Evolutionary conservation across 148 eudicot genomes (phyloP).

Genomic region (Rhododendron williamsianum): DNA sequence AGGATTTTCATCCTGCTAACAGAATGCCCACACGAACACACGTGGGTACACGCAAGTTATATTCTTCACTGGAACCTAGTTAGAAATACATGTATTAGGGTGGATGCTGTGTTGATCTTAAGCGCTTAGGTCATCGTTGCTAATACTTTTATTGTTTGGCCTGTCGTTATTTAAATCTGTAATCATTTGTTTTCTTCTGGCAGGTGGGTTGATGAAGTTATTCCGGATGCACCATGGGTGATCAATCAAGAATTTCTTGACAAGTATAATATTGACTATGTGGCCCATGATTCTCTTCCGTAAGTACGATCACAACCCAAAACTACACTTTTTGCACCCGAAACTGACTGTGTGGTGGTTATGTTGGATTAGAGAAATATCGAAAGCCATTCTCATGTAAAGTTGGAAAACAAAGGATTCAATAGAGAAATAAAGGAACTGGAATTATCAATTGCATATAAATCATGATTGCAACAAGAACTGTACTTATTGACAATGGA

Average conservation of each 20-base stretch:
- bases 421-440: not conserved
- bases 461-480: not conserved
- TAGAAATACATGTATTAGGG: not conserved
- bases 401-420: not conserved
- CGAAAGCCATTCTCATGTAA: not conserved
- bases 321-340: not conserved
- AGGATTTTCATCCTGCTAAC: not conserved
- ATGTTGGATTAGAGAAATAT: not conserved
- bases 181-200: not conserved
- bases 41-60: not conserved
- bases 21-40: not conserved
- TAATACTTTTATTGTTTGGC: not conserved
- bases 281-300: constrained; percentile 81
- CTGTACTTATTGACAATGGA: not conserved
- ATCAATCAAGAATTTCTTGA: constrained; percentile 55
- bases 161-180: not conserved
- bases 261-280: constrained; percentile 61
- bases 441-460: not conserved
- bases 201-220: constrained; percentile 87
- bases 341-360: not conserved
- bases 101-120: not conserved
- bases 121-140: not conserved
- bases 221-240: constrained; percentile 84
- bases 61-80: not conserved
- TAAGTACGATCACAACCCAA: constrained; percentile 29